These are phyloP conservation scores for Cucumis cinereus DNA, from an alignment of 306 rosid species.

Conservation along the genomic window DNA sequence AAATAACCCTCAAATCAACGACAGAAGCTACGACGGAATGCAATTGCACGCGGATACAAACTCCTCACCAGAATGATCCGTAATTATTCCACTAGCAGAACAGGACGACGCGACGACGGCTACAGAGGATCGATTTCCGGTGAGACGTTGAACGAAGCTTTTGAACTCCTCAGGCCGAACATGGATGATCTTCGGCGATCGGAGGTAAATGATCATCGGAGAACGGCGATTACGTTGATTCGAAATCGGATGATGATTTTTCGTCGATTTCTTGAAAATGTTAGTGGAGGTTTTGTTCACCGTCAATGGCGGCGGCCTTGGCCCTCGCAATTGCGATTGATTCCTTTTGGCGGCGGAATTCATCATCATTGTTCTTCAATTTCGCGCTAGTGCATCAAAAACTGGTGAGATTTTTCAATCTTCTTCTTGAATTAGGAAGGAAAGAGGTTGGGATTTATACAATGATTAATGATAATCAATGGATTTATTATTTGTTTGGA, in stretches of 20 bases:
- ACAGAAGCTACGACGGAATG: background rate
- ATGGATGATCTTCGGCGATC: slow-evolving; percentile 28
- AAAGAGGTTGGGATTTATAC: background rate
- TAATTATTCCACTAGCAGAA: background rate
- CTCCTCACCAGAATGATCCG: background rate
- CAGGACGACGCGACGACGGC: too few species aligned
- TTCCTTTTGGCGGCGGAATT: background rate
- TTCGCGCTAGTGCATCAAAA: background rate
- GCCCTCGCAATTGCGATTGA: slow-evolving; percentile 21
- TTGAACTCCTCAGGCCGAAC: slow-evolving; percentile 33
- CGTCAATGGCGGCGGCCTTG: slow-evolving; percentile 23
- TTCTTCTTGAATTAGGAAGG: background rate
- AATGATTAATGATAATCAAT: background rate
- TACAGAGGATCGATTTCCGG: slow-evolving; percentile 13
- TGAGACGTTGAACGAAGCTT: slow-evolving; percentile 27
- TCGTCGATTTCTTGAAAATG: background rate
- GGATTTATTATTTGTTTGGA: background rate
- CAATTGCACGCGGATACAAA: background rate
- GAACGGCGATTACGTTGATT: background rate
- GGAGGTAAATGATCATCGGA: slow-evolving; percentile 22
- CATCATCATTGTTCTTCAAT: slow-evolving; percentile 1
- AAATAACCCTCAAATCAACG: background rate
- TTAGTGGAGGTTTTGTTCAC: slow-evolving; percentile 6
- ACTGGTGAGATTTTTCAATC: background rate
- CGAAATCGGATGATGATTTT: background rate